A percentile compares a stretch with the other conserved stretches of the same genome.
These are phyloP conservation scores for Moringa oleifera DNA, from an alignment of 345 rosid species.

Conservation along the genomic window DNA sequence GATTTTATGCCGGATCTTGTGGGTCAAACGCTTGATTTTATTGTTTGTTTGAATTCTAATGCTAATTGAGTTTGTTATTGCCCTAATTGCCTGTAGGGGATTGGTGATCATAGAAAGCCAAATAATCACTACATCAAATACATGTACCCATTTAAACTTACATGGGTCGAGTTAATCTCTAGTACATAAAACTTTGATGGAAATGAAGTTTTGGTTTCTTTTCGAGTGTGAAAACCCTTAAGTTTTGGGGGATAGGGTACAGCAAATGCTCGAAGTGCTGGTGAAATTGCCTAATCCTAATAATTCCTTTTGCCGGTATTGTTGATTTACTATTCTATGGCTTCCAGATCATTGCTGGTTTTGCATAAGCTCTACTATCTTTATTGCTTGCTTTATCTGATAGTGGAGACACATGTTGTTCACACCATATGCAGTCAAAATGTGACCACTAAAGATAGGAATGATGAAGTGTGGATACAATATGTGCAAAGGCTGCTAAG, in stretches of 20 bases:
- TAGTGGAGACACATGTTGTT: too few relatives aligned
- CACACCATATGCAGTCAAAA: background rate
- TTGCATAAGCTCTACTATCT: background rate
- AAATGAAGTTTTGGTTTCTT: too few relatives aligned
- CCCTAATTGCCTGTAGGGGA: background rate
- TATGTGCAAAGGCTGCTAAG: background rate
- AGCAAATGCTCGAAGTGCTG: too few relatives aligned
- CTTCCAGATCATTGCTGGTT: background rate
- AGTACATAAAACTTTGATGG: too few relatives aligned
- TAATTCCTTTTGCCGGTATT: background rate
- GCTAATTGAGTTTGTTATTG: background rate
- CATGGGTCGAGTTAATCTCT: background rate
- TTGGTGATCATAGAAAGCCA: too few relatives aligned
- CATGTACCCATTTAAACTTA: background rate
- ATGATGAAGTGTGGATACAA: background rate
- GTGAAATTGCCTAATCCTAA: background rate
- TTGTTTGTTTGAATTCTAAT: background rate
- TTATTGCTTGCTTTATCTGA: too few relatives aligned
- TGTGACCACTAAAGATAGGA: background rate
- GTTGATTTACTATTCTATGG: background rate
- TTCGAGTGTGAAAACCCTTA: too few relatives aligned
- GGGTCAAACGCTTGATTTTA: background rate
- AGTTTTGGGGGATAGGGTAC: too few relatives aligned
- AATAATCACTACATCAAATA: background rate
- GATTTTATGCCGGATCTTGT: constrained; percentile 27